Evolutionary conservation across 192 early-diverging fungal species (phyloP).

Genomic region (Coemansia sp.): DNA sequence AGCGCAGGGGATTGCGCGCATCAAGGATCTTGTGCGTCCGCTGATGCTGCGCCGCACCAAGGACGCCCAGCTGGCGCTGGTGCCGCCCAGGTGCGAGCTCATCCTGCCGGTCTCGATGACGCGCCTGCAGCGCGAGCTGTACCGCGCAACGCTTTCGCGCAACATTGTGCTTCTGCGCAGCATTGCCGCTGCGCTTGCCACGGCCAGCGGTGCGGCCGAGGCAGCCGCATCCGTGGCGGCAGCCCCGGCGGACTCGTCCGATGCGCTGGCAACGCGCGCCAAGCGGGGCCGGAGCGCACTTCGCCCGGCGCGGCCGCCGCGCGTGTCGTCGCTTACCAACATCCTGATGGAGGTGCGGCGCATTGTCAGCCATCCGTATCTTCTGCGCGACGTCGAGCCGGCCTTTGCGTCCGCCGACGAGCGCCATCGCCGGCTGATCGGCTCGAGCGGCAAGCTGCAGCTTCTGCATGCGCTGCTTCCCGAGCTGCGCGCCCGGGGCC

Average conservation of each 20-base stretch:
- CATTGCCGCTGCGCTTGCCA: constrained; percentile 30
- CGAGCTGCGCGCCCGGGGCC: constrained; percentile 80
- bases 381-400: constrained; percentile 71
- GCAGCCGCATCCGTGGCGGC: background rate
- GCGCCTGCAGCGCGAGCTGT: constrained; percentile 79
- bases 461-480: constrained; percentile 88
- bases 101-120: constrained; percentile 90
- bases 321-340: constrained; percentile 72
- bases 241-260: background rate
- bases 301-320: background rate
- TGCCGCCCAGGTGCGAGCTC: constrained; percentile 93
- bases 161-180: constrained; percentile 74
- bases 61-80: constrained; percentile 85
- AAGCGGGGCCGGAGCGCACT: background rate
- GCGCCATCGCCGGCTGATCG: constrained; percentile 75
- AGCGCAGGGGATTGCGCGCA: constrained; percentile 67
- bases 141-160: constrained; percentile 83
- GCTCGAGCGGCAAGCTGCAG: constrained; percentile 92
- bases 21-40: constrained; percentile 71
- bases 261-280: background rate
- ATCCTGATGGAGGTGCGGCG: constrained; percentile 95
- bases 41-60: constrained; percentile 92
- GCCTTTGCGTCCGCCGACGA: constrained; percentile 60
- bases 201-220: constrained; percentile 22
- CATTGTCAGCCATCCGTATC: constrained; percentile 90